Evolutionary conservation across 345 rosid species (phyloP).

Genomic region (Cardamine occulta): DNA sequence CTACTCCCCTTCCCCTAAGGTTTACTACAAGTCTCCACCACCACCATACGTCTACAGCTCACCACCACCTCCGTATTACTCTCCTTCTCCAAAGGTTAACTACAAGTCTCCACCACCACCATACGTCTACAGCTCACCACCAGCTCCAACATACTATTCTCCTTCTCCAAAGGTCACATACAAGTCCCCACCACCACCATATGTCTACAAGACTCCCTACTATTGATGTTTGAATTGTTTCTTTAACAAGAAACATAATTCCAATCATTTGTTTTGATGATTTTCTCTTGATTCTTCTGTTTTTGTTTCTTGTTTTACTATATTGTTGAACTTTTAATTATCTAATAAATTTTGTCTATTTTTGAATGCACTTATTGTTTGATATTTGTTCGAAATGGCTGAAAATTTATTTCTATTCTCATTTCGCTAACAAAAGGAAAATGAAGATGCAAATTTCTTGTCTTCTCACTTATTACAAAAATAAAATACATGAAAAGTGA

Average conservation of each 20-base stretch:
- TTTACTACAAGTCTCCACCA: background rate
- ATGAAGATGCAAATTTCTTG: background rate
- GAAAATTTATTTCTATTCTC: background rate
- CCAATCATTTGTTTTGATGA: background rate
- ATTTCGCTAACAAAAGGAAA: background rate
- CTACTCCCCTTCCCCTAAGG: background rate
- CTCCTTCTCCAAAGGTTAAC: background rate
- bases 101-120: background rate
- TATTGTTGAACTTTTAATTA: background rate
- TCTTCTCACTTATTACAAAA: slow-evolving; percentile 2
- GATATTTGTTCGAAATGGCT: background rate
- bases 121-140: background rate
- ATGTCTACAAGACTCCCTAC: background rate
- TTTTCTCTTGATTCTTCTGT: background rate
- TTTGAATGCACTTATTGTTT: background rate
- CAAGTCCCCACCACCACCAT: background rate
- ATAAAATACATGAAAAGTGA: slow-evolving; percentile 17
- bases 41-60: background rate
- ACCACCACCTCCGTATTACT: background rate
- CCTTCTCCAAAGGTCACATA: background rate
- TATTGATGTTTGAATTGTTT: background rate
- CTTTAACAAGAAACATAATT: background rate
- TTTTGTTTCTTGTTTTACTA: background rate
- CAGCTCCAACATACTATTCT: background rate
- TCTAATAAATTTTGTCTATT: background rate